Percentiles rank a stretch among this genome's conserved stretches.
Conservation (phyloP, 768 basidiomycete species). For the Boletus pseudo-olivaceus region DNA sequence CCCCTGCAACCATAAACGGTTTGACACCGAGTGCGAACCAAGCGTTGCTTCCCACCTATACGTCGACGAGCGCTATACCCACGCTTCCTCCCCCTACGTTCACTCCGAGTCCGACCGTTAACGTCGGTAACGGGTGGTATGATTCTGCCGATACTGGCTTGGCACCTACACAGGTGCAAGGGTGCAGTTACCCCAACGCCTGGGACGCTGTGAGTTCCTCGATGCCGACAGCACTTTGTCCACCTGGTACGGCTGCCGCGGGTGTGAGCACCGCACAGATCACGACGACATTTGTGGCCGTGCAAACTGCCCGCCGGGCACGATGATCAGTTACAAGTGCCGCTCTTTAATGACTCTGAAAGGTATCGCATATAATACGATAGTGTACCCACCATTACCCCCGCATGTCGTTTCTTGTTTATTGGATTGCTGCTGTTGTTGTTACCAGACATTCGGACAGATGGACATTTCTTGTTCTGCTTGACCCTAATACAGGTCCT, state of each 20-base stretch:
- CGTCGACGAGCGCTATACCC: slow-evolving; percentile 52
- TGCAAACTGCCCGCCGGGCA: slow-evolving; percentile 6
- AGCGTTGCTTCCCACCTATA: slow-evolving; percentile 56
- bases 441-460: not conserved
- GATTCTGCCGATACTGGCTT: slow-evolving; percentile 46
- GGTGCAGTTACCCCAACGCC: slow-evolving; percentile 62
- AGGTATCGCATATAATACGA: not conserved
- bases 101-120: slow-evolving; percentile 41
- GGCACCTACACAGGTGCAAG: slow-evolving; percentile 57
- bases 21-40: slow-evolving; percentile 36
- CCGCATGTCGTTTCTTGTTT: not conserved
- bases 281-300: not conserved
- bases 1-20: slow-evolving; percentile 49
- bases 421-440: not conserved
- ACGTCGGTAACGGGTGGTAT: slow-evolving; percentile 55
- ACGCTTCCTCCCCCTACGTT: slow-evolving; percentile 57
- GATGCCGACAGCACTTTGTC: slow-evolving; percentile 46
- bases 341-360: not conserved
- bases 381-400: not conserved
- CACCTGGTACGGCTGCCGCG: slow-evolving; percentile 9
- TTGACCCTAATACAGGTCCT: not conserved
- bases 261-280: not conserved
- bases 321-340: not conserved
- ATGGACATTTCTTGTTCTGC: slow-evolving; percentile 1
- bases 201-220: slow-evolving; percentile 56